Percentiles rank a stretch among this genome's conserved stretches.
Evolutionary conservation across 176 grass and related monocot species (phyloP).

Genomic region (Hordeum vulgare): MorexV3_pseudomolecules_assembly NC_058524.1:564320680-564321179

Average conservation of each 20-base stretch:
- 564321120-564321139: conserved; percentile 62
- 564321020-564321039: not conserved
- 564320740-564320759: not conserved
- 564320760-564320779: not conserved
- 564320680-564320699: not conserved
- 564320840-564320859: not conserved
- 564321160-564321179: conserved; percentile 73
- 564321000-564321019: not conserved
- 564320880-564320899: not conserved
- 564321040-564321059: not conserved
- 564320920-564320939: not conserved
- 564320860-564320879: not conserved
- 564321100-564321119: conserved; percentile 47
- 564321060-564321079: conserved; percentile 4
- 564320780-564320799: not conserved
- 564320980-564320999: not conserved
- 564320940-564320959: not conserved
- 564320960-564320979: not conserved
- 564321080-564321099: not conserved
- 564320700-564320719: not conserved
- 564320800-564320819: not conserved
- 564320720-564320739: not conserved
- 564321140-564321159: conserved; percentile 94
- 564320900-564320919: not conserved
- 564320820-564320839: not conserved